Evolutionary conservation across 441 rosid species (phyloP).

Genomic region (Corymbia citriodora): DNA sequence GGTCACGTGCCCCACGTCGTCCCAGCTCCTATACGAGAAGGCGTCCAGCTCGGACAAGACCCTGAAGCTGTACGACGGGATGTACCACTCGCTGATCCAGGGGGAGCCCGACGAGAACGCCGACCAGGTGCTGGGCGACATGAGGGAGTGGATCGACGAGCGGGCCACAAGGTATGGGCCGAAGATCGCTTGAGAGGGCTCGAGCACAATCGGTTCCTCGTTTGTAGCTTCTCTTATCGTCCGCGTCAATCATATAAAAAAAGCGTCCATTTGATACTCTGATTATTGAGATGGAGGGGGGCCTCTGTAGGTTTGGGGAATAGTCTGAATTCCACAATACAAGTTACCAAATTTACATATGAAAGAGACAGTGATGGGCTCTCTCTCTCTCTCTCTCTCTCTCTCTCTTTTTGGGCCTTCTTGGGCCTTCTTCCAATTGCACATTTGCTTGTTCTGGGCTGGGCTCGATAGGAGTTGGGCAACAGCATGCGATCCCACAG

Average conservation of each 20-base stretch:
- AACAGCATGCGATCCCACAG: background rate
- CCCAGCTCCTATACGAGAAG: constrained; percentile 64
- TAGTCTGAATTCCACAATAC: background rate
- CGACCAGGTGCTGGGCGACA: constrained; percentile 59
- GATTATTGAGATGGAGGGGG: background rate
- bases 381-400: background rate
- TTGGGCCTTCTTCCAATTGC: background rate
- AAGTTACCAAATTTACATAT: background rate
- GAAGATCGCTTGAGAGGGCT: background rate
- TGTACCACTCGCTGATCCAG: constrained; percentile 84
- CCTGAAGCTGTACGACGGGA: constrained; percentile 74
- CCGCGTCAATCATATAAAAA: background rate
- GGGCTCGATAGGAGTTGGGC: background rate
- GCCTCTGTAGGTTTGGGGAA: background rate
- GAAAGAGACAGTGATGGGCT: background rate
- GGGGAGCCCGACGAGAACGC: constrained; percentile 87
- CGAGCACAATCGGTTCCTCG: background rate
- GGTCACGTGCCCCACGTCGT: constrained; percentile 65
- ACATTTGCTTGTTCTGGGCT: background rate
- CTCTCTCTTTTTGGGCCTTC: no score
- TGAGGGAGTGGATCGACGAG: constrained; percentile 94
- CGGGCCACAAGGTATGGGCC: constrained; percentile 58
- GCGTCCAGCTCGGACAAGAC: constrained; percentile 68
- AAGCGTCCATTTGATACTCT: background rate
- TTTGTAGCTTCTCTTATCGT: background rate